Conservation (phyloP, 306 rosid species). For the Abrus pulchellus region DNA sequence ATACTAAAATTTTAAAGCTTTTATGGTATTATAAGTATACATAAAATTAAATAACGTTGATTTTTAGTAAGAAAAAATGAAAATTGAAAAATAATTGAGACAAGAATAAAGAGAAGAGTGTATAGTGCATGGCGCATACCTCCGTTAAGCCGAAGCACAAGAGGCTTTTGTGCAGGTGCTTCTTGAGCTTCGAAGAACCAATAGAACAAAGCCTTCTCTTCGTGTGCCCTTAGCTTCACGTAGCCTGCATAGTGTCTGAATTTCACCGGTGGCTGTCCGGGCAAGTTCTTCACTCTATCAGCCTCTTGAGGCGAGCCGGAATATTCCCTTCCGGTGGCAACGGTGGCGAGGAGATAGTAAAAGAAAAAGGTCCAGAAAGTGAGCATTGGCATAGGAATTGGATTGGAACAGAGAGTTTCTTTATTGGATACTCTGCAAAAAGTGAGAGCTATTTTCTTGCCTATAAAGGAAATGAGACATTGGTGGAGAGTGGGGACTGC, state of each 20-base stretch:
- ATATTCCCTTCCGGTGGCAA: neutral
- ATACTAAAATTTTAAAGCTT: too few relatives aligned
- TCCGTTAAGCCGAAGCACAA: conserved; percentile 84
- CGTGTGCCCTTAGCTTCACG: conserved; percentile 46
- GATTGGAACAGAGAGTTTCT: neutral
- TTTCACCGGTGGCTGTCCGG: conserved; percentile 67
- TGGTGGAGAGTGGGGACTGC: too few relatives aligned
- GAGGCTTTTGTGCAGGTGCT: conserved; percentile 57
- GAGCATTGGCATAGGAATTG: conserved; percentile 13
- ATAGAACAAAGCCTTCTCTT: conserved; percentile 69
- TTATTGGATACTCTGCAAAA: neutral
- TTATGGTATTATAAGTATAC: too few relatives aligned
- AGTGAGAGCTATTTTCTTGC: too few relatives aligned
- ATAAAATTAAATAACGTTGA: too few relatives aligned
- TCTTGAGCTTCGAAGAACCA: conserved; percentile 81
- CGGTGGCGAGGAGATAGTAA: neutral
- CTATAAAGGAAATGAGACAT: too few relatives aligned
- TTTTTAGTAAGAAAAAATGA: neutral
- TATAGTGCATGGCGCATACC: conserved; percentile 41
- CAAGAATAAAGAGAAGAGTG: neutral
- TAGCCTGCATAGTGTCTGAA: conserved; percentile 76
- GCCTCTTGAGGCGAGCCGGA: conserved; percentile 50
- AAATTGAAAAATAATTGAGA: neutral
- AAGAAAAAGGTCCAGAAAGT: conserved; percentile 18
- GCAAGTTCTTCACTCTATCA: conserved; percentile 63